Evolutionary conservation across 2,329 filamentous ascomycete species (phyloP).

Genomic region (Arthrinium phaeospermum): DNA sequence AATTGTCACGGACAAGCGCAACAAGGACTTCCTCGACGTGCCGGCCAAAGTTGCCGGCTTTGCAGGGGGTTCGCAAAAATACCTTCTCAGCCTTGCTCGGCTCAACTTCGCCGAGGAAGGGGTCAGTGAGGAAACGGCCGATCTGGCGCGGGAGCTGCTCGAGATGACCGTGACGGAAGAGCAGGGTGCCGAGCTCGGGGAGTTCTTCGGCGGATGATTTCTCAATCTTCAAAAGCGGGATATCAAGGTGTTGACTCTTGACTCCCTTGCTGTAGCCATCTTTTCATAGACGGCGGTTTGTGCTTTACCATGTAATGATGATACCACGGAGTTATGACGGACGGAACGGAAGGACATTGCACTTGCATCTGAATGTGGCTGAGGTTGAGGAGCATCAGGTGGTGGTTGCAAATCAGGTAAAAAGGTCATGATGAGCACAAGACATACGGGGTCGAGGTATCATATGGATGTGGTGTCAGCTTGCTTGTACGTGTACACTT

Average conservation of each 20-base stretch:
- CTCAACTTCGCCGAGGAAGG: conserved; percentile 82
- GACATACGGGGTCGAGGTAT: neutral
- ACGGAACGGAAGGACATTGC: neutral
- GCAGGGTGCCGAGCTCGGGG: conserved; percentile 52
- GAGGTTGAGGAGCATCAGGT: neutral
- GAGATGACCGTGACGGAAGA: conserved; percentile 83
- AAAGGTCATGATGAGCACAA: neutral
- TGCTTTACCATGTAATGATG: neutral
- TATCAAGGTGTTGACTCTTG: neutral
- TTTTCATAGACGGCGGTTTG: neutral
- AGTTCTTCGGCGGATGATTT: conserved; percentile 42
- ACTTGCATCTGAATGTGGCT: neutral
- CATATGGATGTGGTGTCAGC: neutral
- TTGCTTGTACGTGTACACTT: neutral
- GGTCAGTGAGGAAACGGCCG: conserved; percentile 80
- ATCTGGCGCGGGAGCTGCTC: conserved; percentile 81
- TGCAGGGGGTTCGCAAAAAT: conserved; percentile 78
- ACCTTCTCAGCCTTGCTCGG: conserved; percentile 79
- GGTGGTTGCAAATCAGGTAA: neutral
- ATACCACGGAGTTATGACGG: conserved; percentile 2
- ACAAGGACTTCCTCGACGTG: conserved; percentile 61
- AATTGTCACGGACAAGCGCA: conserved; percentile 55
- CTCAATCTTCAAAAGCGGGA: neutral
- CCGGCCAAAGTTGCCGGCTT: conserved; percentile 73
- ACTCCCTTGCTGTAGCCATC: neutral